Conservation (phyloP, 2,329 filamentous ascomycete genomes). For the Aspergillus japonicus region DNA sequence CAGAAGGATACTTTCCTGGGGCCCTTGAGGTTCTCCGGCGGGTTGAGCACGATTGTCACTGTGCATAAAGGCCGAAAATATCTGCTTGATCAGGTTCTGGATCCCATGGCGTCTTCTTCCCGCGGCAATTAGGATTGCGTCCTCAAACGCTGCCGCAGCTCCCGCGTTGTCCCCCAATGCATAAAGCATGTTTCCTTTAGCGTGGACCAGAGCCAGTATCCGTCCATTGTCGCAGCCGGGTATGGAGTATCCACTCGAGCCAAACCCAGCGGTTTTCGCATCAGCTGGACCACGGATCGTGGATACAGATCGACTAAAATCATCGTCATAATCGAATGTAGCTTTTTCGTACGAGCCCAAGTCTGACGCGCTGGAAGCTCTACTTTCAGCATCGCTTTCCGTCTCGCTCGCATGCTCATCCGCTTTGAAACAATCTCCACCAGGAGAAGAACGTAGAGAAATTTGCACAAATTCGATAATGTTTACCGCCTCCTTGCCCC, state of each 20-base stretch:
- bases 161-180: conserved; percentile 75
- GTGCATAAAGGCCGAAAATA: conserved; percentile 67
- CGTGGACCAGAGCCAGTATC: conserved; percentile 89
- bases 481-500: conserved; percentile 78
- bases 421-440: conserved; percentile 48
- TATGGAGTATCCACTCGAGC: conserved; percentile 80
- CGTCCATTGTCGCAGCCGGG: conserved; percentile 85
- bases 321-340: conserved; percentile 57
- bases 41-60: conserved; percentile 41
- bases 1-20: conserved; percentile 68
- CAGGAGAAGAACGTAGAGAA: conserved; percentile 58
- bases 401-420: conserved; percentile 60
- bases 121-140: conserved; percentile 85
- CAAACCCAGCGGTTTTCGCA: conserved; percentile 56
- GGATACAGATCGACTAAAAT: conserved; percentile 30
- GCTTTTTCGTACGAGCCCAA: conserved; percentile 56
- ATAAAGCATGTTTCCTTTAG: conserved; percentile 98
- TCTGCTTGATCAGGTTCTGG: conserved; percentile 72
- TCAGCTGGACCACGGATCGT: conserved; percentile 30
- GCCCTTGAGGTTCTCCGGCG: conserved; percentile 33
- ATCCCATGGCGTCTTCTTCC: conserved; percentile 70
- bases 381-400: conserved; percentile 56
- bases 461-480: conserved; percentile 84
- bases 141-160: conserved; percentile 88
- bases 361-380: conserved; percentile 53